A percentile compares a stretch with the other conserved stretches of the same genome.
Conservation (phyloP, 2,329 filamentous ascomycete genomes). For the Cladophialophora carrionii region DNA sequence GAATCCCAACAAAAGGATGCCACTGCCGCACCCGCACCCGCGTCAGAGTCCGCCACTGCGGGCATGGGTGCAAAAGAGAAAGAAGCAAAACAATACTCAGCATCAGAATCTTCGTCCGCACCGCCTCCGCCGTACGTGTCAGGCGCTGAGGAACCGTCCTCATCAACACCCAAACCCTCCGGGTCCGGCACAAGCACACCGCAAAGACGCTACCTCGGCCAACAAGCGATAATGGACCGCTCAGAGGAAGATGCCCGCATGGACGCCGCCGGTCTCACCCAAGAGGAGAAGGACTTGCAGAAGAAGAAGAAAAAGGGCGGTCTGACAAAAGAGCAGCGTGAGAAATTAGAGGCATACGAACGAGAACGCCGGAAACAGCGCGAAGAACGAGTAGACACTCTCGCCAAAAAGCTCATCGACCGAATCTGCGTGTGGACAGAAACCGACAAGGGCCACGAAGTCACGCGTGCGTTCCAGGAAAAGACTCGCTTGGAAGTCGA, state of each 20-base stretch:
- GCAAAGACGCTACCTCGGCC: conserved; percentile 63
- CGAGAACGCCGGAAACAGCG: conserved; percentile 80
- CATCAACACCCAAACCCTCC: conserved; percentile 28
- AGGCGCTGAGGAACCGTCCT: conserved; percentile 31
- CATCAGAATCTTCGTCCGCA: conserved; percentile 21
- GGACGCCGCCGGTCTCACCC: conserved; percentile 65
- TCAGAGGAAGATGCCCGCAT: conserved; percentile 75
- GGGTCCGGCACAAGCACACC: conserved; percentile 54
- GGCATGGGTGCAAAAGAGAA: conserved; percentile 41
- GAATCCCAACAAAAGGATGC: conserved; percentile 50
- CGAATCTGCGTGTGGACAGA: conserved; percentile 95
- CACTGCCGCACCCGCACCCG: background rate
- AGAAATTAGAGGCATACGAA: conserved; percentile 87
- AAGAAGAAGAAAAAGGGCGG: conserved; percentile 88
- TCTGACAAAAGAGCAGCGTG: conserved; percentile 86
- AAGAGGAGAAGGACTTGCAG: conserved; percentile 74
- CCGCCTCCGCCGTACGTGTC: conserved; percentile 33
- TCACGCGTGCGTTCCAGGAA: conserved; percentile 86
- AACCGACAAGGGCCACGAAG: conserved; percentile 83
- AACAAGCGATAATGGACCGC: conserved; percentile 85
- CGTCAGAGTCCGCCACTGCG: conserved; percentile 47
- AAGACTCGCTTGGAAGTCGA: conserved; percentile 95
- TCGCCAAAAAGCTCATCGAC: conserved; percentile 83
- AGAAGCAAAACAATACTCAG: conserved; percentile 37
- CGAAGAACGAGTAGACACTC: conserved; percentile 83